Evolutionary conservation across 768 basidiomycete species (phyloP).

Genomic region (Amylocystis lapponica): DNA sequence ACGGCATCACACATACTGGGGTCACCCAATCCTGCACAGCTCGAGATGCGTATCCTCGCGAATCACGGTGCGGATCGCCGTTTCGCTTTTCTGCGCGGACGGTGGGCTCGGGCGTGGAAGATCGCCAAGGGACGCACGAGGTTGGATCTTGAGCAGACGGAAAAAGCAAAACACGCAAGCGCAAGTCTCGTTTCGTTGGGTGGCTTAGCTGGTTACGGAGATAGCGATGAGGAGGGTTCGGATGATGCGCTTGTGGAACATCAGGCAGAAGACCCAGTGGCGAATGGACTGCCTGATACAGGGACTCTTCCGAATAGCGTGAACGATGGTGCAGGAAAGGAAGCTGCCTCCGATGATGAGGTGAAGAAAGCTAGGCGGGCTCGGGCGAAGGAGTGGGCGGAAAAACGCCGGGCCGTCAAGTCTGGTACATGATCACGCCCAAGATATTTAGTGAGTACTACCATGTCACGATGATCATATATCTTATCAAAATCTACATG

Average conservation of each 20-base stretch:
- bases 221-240: slow-evolving; percentile 24
- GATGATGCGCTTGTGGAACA: slow-evolving; percentile 15
- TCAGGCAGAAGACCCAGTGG: not conserved
- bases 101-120: slow-evolving; percentile 66
- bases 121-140: slow-evolving; percentile 43
- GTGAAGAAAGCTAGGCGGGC: slow-evolving; percentile 45
- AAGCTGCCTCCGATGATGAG: slow-evolving; percentile 16
- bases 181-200: slow-evolving; percentile 49
- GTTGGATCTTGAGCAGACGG: slow-evolving; percentile 14
- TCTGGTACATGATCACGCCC: too few relatives aligned
- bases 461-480: too few relatives aligned
- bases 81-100: slow-evolving; percentile 77
- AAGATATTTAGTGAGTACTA: too few relatives aligned
- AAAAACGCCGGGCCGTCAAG: slow-evolving; percentile 36
- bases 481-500: too few relatives aligned
- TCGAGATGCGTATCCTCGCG: slow-evolving; percentile 86
- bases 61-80: slow-evolving; percentile 75
- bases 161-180: slow-evolving; percentile 10
- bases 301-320: not conserved
- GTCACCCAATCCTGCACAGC: slow-evolving; percentile 72
- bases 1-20: slow-evolving; percentile 65
- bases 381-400: slow-evolving; percentile 54
- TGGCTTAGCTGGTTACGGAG: slow-evolving; percentile 50
- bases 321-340: not conserved
- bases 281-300: not conserved